Base-by-base conservation (phyloP, 2,329 filamentous ascomycete species). In the Epichloe gansuensis region DNA sequence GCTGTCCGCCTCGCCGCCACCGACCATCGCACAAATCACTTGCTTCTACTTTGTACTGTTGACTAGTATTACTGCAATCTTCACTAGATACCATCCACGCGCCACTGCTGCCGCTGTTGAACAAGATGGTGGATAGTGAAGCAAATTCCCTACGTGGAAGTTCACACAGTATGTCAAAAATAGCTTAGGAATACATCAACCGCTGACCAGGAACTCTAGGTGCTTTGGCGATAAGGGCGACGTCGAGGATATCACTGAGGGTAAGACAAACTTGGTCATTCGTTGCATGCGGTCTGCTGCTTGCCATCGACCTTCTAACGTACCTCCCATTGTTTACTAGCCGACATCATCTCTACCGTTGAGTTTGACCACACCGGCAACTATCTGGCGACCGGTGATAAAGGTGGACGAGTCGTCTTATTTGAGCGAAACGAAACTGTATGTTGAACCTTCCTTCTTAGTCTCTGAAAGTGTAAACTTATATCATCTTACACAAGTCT, bases 171-270 rank as follows among this genome's bases (percentile, higher is more conserved):
- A 87, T 73, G 89, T 79, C 52, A 49, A 46, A 45, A 37, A 43
- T 52, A 44, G 56, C 59, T 7, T 21, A 17, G 6, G 9, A 17
- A 28, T 11, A 9, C 17, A 48, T 55, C 60, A 54, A 63, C 52
- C 57, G 51, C 57, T 66, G 58, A 64, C 57, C 31, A 46, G 53
- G 31, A 53, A 58, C 43, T 54, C 55, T 65, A 97, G 91, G 77
- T 97, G 93, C 77, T 98, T 98, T 74, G 93, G 93, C 72, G 93
- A 98, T 76, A 98, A 98, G 75, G 93, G 93, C 63, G 93, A 98
- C 75, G 91, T 98, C 61, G 93, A 97, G 72, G 91, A 96, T 71
- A 96, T 96, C 70, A 96, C 91, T 72, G 91, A 96, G 85, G 88
- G 88, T 91, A 76, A 63, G 71, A 58, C 57, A 44, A 12, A 44